Conservation (phyloP, 2,329 filamentous ascomycete species). For the Hymenotorrendiella dingleyae region DNA sequence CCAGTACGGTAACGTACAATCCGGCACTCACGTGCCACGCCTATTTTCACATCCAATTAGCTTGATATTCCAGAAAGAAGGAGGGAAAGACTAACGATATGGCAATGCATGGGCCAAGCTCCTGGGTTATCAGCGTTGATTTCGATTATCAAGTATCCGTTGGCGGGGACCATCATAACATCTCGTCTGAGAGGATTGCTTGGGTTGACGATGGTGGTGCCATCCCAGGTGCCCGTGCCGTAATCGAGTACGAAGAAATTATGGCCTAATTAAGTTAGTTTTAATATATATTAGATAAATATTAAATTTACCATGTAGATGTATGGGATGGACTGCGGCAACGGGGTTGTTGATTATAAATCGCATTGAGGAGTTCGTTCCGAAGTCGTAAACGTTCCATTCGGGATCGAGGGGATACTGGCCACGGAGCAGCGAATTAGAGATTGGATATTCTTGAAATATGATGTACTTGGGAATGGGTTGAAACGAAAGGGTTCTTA, state of each 20-base stretch:
- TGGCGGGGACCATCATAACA: slow-evolving; percentile 39
- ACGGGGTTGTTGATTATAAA: slow-evolving; percentile 47
- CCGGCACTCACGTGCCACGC: slow-evolving; percentile 42
- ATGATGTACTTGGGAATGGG: too few species aligned
- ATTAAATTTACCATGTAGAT: slow-evolving; percentile 44
- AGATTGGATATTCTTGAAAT: too few species aligned
- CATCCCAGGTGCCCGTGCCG: slow-evolving; percentile 31
- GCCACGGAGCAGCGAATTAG: too few species aligned
- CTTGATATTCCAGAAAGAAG: not conserved
- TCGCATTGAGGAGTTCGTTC: slow-evolving; percentile 6
- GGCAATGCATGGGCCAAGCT: slow-evolving; percentile 46
- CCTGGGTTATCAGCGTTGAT: slow-evolving; percentile 46
- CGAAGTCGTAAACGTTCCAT: slow-evolving; percentile 6
- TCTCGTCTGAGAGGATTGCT: slow-evolving; percentile 48
- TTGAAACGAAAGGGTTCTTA: too few species aligned
- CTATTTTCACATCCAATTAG: too few species aligned
- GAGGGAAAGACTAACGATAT: slow-evolving; percentile 33
- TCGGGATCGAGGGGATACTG: slow-evolving; percentile 1
- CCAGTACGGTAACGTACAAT: slow-evolving; percentile 33
- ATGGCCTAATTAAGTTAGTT: slow-evolving; percentile 39
- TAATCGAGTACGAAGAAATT: slow-evolving; percentile 62
- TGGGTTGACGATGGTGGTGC: slow-evolving; percentile 33
- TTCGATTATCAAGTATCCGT: slow-evolving; percentile 39
- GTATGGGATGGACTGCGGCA: slow-evolving; percentile 56
- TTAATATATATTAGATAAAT: not conserved